Conservation (phyloP, 176 grass and related monocot species). For the Aegilops tauschii region DNA sequence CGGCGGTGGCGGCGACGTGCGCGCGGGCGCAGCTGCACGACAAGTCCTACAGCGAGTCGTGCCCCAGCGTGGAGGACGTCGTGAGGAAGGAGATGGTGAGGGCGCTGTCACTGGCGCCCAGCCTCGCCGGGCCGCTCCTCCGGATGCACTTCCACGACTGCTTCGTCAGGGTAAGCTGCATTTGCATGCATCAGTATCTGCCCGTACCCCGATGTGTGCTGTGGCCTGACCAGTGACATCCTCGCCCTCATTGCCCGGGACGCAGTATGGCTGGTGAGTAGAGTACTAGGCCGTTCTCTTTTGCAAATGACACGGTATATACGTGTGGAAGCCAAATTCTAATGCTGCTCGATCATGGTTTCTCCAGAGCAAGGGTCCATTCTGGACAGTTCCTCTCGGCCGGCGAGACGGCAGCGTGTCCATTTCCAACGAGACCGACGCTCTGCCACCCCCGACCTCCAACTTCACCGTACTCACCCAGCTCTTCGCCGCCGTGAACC, state of each 20-base stretch:
- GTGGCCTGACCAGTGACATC: too few relatives aligned
- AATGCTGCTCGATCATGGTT: too few relatives aligned
- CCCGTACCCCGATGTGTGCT: too few relatives aligned
- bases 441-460: conserved; percentile 58
- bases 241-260: too few relatives aligned
- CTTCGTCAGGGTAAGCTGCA: conserved; percentile 53
- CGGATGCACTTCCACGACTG: conserved; percentile 96
- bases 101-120: conserved; percentile 50
- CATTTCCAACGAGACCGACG: conserved; percentile 41
- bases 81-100: conserved; percentile 51
- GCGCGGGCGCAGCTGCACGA: conserved; percentile 37
- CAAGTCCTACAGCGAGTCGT: conserved; percentile 58
- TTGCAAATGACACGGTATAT: too few relatives aligned
- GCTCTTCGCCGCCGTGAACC: conserved; percentile 50
- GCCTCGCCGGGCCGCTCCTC: conserved; percentile 78
- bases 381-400: conserved; percentile 67
- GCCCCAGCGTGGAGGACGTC: conserved; percentile 52
- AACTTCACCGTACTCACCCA: conserved; percentile 57
- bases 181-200: too few relatives aligned
- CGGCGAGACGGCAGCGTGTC: conserved; percentile 70
- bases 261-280: too few relatives aligned
- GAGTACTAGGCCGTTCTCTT: too few relatives aligned
- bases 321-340: too few relatives aligned
- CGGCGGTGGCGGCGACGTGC: background rate
- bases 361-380: conserved; percentile 66